These are phyloP conservation scores for Mariannaea elegans DNA, from an alignment of 2,329 filamentous ascomycete genomes.

Conservation along the genomic window DNA sequence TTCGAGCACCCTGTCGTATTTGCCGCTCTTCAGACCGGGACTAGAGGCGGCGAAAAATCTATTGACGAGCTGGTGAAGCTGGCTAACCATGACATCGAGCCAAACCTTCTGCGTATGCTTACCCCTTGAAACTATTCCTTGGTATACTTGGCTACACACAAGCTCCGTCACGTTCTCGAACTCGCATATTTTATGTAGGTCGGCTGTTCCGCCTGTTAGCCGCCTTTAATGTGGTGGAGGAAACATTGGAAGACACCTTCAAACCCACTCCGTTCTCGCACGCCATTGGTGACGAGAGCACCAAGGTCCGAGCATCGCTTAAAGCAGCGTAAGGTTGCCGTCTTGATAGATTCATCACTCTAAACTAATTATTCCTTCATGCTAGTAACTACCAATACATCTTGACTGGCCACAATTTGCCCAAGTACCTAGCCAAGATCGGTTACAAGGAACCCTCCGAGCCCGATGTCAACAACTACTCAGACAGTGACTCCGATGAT, in stretches of 20 bases:
- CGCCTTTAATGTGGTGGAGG: conserved; percentile 30
- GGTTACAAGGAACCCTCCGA: conserved; percentile 21
- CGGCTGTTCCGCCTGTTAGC: conserved; percentile 26
- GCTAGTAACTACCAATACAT: conserved; percentile 31
- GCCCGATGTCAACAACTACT: conserved; percentile 22
- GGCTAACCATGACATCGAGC: conserved; percentile 10
- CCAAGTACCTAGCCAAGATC: conserved; percentile 28
- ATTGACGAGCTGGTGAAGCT: conserved; percentile 26
- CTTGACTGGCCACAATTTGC: conserved; percentile 23
- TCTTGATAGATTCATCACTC: rapidly evolving
- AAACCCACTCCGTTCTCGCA: conserved; percentile 26
- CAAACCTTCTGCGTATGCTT: conserved; percentile 21
- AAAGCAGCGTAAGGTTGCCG: conserved; percentile 20
- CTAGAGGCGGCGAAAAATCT: conserved; percentile 18
- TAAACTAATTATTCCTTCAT: neutral
- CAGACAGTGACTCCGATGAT: conserved; percentile 15
- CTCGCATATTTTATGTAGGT: neutral
- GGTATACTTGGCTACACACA: neutral
- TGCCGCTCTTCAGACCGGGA: conserved; percentile 23
- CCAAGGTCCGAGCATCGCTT: conserved; percentile 28
- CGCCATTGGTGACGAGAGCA: conserved; percentile 29
- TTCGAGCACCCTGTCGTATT: conserved; percentile 30
- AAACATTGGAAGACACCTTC: conserved; percentile 25
- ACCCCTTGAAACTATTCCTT: no score
- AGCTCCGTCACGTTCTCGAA: neutral